phyloP scores from a whole-genome alignment of 352 stramenopile genomes.

The Pythium oligandrum region DNA sequence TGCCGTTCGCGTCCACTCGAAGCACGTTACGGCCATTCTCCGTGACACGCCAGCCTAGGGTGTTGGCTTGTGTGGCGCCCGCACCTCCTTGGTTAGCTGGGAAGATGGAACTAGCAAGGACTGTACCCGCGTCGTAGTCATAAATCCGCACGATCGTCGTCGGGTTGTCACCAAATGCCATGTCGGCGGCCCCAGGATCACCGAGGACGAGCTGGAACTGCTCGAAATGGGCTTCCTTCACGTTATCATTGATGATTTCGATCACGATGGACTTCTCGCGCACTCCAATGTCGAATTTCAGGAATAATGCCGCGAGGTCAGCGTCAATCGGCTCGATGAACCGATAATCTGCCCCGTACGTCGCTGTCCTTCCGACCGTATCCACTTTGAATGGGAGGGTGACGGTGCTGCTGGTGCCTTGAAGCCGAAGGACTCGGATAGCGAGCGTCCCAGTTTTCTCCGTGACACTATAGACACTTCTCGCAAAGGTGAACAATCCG shows the following conservation, averaged over 20 bases:
- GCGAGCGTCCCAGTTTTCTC: conserved; percentile 37
- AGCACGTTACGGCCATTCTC: conserved; percentile 41
- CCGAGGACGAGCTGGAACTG: conserved; percentile 35
- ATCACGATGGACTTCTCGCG: conserved; percentile 36
- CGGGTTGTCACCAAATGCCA: conserved; percentile 27
- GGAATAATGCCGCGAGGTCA: conserved; percentile 24
- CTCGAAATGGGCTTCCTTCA: conserved; percentile 49
- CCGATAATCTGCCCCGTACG: conserved; percentile 32
- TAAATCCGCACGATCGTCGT: conserved; percentile 48
- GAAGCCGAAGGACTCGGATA: conserved; percentile 44
- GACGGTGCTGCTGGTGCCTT: conserved; percentile 37
- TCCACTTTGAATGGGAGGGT: conserved; percentile 40
- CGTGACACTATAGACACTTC: conserved; percentile 47
- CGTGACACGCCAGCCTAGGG: conserved; percentile 43
- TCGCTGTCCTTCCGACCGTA: conserved; percentile 24
- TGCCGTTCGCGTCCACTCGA: conserved; percentile 43
- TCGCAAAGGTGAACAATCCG: conserved; percentile 58
- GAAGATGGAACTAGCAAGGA: conserved; percentile 31
- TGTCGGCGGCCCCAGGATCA: conserved; percentile 18
- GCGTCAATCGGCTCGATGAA: conserved; percentile 23
- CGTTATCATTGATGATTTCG: conserved; percentile 37
- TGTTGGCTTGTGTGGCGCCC: conserved; percentile 9
- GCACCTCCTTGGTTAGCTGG: background rate
- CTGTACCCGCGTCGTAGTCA: conserved; percentile 40
- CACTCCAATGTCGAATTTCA: conserved; percentile 56